These are phyloP conservation scores for Eustoma russellianum DNA, from an alignment of 257 asterid genomes.

Conservation along the genomic window DNA sequence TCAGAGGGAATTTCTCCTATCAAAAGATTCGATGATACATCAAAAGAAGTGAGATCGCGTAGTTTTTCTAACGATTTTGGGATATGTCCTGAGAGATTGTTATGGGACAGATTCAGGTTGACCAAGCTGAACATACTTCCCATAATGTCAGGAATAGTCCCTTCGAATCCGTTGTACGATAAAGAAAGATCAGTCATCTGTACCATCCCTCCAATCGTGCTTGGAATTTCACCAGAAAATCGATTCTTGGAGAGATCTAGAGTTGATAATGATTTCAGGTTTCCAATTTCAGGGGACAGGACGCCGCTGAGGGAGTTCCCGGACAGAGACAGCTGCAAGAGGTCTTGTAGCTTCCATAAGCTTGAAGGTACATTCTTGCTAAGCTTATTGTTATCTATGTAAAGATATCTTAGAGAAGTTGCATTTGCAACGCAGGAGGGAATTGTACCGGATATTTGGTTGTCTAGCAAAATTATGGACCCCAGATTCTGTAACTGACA, in stretches of 20 bases:
- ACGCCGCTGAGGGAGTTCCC: too few species aligned
- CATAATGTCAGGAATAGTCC: too few species aligned
- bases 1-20: background rate
- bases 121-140: too few species aligned
- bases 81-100: background rate
- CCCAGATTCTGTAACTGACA: background rate
- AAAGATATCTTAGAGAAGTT: too few species aligned
- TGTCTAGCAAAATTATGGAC: background rate
- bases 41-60: background rate
- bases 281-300: too few species aligned
- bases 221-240: background rate
- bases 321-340: too few species aligned
- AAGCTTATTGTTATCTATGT: too few species aligned
- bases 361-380: too few species aligned
- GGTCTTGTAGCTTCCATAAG: too few species aligned
- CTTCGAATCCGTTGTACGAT: too few species aligned
- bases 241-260: too few species aligned
- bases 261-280: too few species aligned
- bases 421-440: background rate
- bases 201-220: background rate
- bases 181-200: background rate
- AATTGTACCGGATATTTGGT: background rate
- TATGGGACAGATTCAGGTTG: background rate
- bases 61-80: background rate
- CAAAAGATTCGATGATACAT: conserved; percentile 1